Base-by-base conservation (phyloP, 2,329 filamentous ascomycete species). In the Aspergillus hiratsukae region DNA sequence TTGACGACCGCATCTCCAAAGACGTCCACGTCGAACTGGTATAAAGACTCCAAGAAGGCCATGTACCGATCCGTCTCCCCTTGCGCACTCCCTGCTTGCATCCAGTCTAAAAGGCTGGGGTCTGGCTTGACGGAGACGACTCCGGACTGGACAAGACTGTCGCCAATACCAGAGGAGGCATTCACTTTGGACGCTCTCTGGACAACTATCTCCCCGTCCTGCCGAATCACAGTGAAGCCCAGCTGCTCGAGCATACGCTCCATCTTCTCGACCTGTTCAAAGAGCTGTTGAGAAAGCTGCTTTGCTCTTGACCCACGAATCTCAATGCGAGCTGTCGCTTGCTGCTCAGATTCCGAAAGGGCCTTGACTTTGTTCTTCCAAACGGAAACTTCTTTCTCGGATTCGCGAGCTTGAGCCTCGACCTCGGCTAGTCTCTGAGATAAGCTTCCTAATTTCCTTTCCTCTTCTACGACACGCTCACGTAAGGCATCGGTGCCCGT, bases 1-100 rank as follows among this genome's bases (percentile, higher is more conserved):
- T 93, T 94, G 60, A 90, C 88, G 27, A 99, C 82, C 0, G 90
- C 87, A 57, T 97, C 93, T 49, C 86, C 85, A 66, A 96, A 96
- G 3, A 84, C 81, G 59, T 97, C 90, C 49, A 93, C 81, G 67
- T 96, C 90, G 67, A 99, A 94, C 28, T 83, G 83, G 19, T 89
- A 85, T 19, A 96, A 77, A 3, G 85, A 85, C 37, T 84, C 80
- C 61, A 96, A 79, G 67, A 91, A 96, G 1, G 85, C 81, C 17
- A 85, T 79, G 69, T 92, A 99, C 62, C 87, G 89, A 48, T 85
- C 79, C 4, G 85, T 80, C 71, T 97, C 92, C 9, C 82, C 79
- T 21, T 86, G 82, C 1, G 79, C 69, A 59, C 87, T 86, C 3
- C 82, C 78, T 46, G 84, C 84, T 62, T 90, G 84, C 74, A 91